A percentile compares a stretch with the other conserved stretches of the same genome.
Evolutionary conservation across 2,329 filamentous ascomycete genomes (phyloP).

Genomic region (Fusarium sp.): DNA sequence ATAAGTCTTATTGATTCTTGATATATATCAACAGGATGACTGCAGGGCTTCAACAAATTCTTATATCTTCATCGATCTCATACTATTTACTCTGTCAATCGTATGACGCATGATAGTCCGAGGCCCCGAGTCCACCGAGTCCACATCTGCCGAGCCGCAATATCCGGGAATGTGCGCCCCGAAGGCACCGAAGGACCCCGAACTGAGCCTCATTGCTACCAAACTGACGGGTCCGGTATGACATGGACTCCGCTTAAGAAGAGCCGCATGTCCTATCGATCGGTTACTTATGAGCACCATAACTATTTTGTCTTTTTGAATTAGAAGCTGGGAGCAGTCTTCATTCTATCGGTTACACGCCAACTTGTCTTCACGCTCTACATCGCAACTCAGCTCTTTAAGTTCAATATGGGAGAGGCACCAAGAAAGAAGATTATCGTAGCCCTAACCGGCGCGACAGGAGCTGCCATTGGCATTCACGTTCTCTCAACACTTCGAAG

Average conservation of each 20-base stretch:
- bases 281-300: too few species aligned
- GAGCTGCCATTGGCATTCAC: slow-evolving; percentile 54
- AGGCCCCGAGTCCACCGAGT: slow-evolving; percentile 16
- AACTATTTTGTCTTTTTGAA: neutral
- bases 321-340: neutral
- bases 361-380: neutral
- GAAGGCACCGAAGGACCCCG: neutral
- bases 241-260: neutral
- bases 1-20: neutral
- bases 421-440: slow-evolving; percentile 51
- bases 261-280: neutral
- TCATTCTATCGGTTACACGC: neutral
- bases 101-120: neutral
- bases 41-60: neutral
- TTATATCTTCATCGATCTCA: neutral
- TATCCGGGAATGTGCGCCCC: neutral
- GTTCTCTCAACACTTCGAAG: slow-evolving; percentile 51
- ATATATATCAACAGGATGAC: neutral
- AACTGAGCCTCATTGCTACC: neutral
- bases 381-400: neutral
- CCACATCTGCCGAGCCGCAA: neutral
- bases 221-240: neutral
- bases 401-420: neutral
- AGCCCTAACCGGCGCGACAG: slow-evolving; percentile 61
- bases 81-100: neutral